These are phyloP conservation scores for Rubus parviflorus DNA, from an alignment of 306 rosid genomes.

Conservation along the genomic window DNA sequence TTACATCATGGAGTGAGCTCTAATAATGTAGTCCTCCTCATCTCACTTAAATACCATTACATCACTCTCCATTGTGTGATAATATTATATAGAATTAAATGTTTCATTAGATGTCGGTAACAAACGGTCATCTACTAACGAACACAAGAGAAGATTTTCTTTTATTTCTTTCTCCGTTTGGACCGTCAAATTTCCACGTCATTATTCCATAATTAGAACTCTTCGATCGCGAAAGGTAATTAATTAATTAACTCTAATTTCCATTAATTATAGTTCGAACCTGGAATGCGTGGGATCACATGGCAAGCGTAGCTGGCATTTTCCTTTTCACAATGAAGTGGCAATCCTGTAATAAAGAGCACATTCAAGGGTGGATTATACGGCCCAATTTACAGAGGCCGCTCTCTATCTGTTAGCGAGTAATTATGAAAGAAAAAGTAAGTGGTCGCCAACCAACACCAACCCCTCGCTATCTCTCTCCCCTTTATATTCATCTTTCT, in stretches of 20 bases:
- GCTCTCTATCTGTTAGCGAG: conserved; percentile 53
- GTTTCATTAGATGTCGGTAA: not conserved
- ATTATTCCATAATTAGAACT: not conserved
- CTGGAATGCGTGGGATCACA: conserved; percentile 11
- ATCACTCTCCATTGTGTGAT: not conserved
- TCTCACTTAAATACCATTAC: not conserved
- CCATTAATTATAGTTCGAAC: not conserved
- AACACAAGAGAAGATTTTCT: not conserved
- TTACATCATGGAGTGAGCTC: not conserved
- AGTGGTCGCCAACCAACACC: conserved; percentile 78
- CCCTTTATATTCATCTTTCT: conserved; percentile 55
- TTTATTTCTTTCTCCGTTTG: not conserved
- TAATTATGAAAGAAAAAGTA: conserved; percentile 38
- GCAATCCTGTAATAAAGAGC: not conserved
- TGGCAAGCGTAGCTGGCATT: conserved; percentile 9
- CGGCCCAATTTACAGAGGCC: not conserved
- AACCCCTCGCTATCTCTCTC: conserved; percentile 16
- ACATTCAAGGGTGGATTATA: not conserved
- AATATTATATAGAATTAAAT: not conserved
- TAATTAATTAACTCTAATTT: not conserved
- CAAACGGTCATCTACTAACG: not conserved
- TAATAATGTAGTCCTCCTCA: not conserved
- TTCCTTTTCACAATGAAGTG: not conserved
- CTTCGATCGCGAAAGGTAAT: not conserved
- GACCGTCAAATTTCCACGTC: not conserved